These are phyloP conservation scores for Aspergillus uvarum DNA, from an alignment of 2,329 filamentous ascomycete species.

Conservation along the genomic window DNA sequence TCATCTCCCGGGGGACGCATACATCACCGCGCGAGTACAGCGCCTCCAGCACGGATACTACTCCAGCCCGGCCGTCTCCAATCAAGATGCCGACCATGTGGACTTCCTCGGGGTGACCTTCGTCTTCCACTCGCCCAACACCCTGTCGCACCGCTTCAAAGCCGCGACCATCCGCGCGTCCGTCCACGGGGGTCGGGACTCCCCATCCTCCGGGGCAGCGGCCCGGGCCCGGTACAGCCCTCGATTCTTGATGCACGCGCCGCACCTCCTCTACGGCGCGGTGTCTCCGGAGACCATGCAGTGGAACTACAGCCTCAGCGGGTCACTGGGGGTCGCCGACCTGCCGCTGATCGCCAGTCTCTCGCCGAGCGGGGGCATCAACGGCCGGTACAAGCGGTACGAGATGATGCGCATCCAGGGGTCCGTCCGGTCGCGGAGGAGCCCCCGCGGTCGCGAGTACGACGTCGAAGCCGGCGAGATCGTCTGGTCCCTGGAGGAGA, in stretches of 20 bases:
- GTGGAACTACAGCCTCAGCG: conserved; percentile 50
- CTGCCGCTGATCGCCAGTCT: conserved; percentile 44
- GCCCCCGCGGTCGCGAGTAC: conserved; percentile 34
- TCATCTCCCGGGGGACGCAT: conserved; percentile 48
- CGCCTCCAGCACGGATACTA: conserved; percentile 53
- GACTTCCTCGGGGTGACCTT: conserved; percentile 53
- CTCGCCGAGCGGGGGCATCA: conserved; percentile 43
- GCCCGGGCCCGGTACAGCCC: conserved; percentile 27
- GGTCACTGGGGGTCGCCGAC: conserved; percentile 49
- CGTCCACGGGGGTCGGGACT: conserved; percentile 14
- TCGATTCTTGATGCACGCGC: conserved; percentile 51
- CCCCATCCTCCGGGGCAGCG: conserved; percentile 1
- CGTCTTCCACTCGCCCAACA: conserved; percentile 50
- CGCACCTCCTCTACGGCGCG: conserved; percentile 50
- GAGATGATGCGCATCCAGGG: conserved; percentile 54
- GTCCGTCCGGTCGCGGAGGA: conserved; percentile 44
- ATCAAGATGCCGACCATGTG: conserved; percentile 43
- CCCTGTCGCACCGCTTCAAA: conserved; percentile 48
- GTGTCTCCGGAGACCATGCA: conserved; percentile 50
- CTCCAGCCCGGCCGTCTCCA: conserved; percentile 44
- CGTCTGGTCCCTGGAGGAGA: conserved; percentile 54
- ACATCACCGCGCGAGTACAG: conserved; percentile 52
- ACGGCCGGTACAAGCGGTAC: conserved; percentile 45
- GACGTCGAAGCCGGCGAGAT: conserved; percentile 48
- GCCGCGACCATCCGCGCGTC: conserved; percentile 47